phyloP scores from a whole-genome alignment of 1,284 basidiomycete species.

The Fistulinella cinereoalba region DNA sequence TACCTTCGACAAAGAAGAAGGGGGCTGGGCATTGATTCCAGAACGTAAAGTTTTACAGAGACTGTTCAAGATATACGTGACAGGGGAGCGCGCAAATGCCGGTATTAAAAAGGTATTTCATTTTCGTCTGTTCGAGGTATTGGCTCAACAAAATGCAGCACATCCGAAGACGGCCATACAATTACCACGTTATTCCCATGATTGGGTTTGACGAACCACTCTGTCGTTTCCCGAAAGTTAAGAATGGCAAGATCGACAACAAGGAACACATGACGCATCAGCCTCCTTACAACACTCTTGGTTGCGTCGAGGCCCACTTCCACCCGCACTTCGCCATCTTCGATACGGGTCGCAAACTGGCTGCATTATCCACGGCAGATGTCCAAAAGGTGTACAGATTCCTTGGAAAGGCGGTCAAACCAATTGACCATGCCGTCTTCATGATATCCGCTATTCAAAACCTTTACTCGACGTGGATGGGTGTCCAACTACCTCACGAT shows the following conservation, averaged over 20 bases:
- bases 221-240: not conserved
- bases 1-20: not conserved
- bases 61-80: not conserved
- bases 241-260: not conserved
- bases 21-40: not conserved
- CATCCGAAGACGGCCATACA: not conserved
- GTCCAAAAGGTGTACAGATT: not conserved
- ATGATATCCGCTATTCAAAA: not conserved
- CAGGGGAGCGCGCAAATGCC: not conserved
- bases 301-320: not conserved
- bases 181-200: not conserved
- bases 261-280: not conserved
- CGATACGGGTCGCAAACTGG: conserved; percentile 1
- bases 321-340: conserved; percentile 4
- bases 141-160: not conserved
- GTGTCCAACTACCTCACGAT: too few species aligned
- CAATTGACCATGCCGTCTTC: not conserved
- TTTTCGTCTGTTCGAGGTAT: not conserved
- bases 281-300: not conserved
- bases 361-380: too few species aligned
- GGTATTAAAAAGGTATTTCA: not conserved
- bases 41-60: not conserved
- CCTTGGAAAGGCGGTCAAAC: not conserved
- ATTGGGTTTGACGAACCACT: not conserved
- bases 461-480: too few species aligned